Evolutionary conservation across 768 basidiomycete species (phyloP).

Genomic region (Russula virescens): DNA sequence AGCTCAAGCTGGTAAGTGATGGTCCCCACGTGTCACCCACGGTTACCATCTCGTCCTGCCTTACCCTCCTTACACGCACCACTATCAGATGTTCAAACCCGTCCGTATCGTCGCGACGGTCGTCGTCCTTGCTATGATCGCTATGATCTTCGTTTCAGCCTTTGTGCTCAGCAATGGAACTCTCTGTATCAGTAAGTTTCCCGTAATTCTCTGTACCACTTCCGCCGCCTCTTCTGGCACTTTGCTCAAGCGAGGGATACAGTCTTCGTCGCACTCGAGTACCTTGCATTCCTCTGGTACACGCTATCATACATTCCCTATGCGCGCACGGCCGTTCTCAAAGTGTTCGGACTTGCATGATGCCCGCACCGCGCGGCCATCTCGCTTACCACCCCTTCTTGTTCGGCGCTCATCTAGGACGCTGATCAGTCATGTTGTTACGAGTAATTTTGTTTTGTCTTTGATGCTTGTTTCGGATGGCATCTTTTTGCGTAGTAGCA

Average conservation of each 20-base stretch:
- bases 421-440: slow-evolving; percentile 3
- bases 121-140: slow-evolving; percentile 72
- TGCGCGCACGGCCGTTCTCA: slow-evolving; percentile 68
- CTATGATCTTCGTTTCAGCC: slow-evolving; percentile 77
- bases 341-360: slow-evolving; percentile 46
- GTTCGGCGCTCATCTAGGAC: background rate
- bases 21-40: background rate
- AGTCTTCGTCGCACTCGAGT: slow-evolving; percentile 88
- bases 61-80: background rate
- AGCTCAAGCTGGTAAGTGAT: slow-evolving; percentile 65
- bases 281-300: slow-evolving; percentile 90
- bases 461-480: background rate
- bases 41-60: background rate
- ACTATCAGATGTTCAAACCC: slow-evolving; percentile 85
- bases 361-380: background rate
- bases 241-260: slow-evolving; percentile 2
- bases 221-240: background rate
- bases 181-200: slow-evolving; percentile 57
- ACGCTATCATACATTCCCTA: slow-evolving; percentile 87
- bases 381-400: background rate
- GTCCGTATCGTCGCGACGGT: slow-evolving; percentile 79
- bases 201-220: background rate
- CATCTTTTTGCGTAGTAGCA: slow-evolving; percentile 6
- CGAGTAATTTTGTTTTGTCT: slow-evolving; percentile 7
- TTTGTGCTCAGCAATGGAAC: slow-evolving; percentile 68